Evolutionary conservation across 805 yeast species (phyloP).

Genomic region (Cyberlindnera sargentensis): DNA sequence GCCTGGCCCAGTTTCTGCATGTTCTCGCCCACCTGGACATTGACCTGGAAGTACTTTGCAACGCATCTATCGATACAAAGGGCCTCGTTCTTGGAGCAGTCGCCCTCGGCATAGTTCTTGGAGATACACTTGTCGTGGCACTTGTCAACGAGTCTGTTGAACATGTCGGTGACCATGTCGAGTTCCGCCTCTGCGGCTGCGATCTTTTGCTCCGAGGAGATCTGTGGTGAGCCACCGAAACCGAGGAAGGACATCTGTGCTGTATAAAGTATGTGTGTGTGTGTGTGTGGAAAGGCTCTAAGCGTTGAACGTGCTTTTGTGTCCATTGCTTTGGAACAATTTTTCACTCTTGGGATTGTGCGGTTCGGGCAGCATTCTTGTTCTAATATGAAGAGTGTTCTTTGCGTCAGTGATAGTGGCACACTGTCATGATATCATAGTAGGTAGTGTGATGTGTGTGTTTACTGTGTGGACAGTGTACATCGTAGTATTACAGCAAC

Average conservation of each 20-base stretch:
- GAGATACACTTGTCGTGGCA: conserved; percentile 84
- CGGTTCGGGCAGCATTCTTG: too few species aligned
- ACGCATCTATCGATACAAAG: conserved; percentile 94
- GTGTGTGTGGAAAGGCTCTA: too few species aligned
- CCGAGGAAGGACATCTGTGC: conserved; percentile 61
- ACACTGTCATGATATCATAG: too few species aligned
- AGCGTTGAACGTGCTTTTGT: too few species aligned
- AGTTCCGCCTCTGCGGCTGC: conserved; percentile 94
- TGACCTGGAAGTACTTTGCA: conserved; percentile 88
- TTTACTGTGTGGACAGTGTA: too few species aligned
- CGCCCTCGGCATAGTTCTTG: conserved; percentile 55
- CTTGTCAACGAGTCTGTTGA: conserved; percentile 82
- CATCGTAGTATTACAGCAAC: too few species aligned
- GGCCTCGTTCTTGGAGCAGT: conserved; percentile 71
- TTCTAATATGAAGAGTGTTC: too few species aligned
- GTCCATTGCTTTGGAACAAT: too few species aligned
- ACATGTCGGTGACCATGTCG: conserved; percentile 97
- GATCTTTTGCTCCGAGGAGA: conserved; percentile 67
- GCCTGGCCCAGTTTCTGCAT: conserved; percentile 46
- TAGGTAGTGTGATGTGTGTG: too few species aligned
- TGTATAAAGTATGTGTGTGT: too few species aligned
- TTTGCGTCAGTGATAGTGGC: too few species aligned
- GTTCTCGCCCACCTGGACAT: conserved; percentile 87
- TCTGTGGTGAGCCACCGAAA: conserved; percentile 68
- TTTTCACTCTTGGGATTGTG: too few species aligned